A percentile compares a stretch with the other conserved stretches of the same genome.
Conservation (phyloP, 2,329 filamentous ascomycete species). For the Penicillium sp. region DNA sequence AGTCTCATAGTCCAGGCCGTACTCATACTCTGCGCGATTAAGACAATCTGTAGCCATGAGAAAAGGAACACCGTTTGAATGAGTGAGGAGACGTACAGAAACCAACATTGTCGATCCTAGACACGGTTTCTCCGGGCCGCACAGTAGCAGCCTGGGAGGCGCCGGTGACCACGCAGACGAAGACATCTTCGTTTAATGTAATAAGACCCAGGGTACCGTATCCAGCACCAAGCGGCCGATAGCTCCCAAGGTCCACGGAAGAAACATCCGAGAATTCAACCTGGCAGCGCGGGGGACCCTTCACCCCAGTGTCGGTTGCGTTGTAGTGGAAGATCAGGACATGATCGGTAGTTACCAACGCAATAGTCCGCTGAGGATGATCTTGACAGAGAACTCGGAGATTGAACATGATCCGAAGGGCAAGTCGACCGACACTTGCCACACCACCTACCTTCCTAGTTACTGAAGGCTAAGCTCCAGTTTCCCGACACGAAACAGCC, state of each 20-base stretch:
- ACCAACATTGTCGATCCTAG: conserved; percentile 80
- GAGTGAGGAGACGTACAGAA: conserved; percentile 56
- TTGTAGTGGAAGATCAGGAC: conserved; percentile 82
- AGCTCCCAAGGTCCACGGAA: conserved; percentile 68
- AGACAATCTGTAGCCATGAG: conserved; percentile 65
- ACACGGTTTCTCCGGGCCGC: conserved; percentile 82
- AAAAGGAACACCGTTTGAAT: not conserved
- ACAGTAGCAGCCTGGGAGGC: conserved; percentile 76
- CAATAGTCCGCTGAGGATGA: conserved; percentile 81
- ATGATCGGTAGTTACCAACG: conserved; percentile 75
- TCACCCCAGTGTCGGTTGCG: conserved; percentile 57
- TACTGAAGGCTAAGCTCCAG: conserved; percentile 3
- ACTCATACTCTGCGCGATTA: conserved; percentile 81
- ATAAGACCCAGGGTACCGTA: conserved; percentile 88
- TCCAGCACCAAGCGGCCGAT: conserved; percentile 72
- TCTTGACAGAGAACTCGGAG: conserved; percentile 83
- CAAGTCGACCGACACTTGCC: not conserved
- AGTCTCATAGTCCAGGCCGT: conserved; percentile 60
- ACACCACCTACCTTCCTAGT: conserved; percentile 1
- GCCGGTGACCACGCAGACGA: conserved; percentile 83
- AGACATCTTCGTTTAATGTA: conserved; percentile 78
- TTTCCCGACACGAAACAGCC: not conserved
- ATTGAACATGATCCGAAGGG: conserved; percentile 46
- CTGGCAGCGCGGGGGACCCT: conserved; percentile 66
- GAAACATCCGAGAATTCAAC: conserved; percentile 75